These are phyloP conservation scores for Beauveria brongniartii DNA, from an alignment of 2,329 filamentous ascomycete species.

Conservation along the genomic window DNA sequence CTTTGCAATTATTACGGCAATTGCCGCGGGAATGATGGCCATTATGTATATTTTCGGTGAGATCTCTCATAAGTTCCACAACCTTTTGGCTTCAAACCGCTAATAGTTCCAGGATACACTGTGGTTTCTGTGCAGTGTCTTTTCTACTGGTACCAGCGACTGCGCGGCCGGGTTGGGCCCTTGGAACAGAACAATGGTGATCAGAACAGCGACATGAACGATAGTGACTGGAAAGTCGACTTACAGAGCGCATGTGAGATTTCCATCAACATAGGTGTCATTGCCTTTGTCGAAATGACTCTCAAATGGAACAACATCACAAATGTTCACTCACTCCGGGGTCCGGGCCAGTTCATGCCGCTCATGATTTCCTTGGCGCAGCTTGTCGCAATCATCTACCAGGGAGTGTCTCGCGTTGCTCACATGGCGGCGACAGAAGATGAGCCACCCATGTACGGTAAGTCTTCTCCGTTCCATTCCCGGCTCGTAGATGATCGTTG, in stretches of 20 bases:
- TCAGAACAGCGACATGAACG: not conserved
- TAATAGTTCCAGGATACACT: not conserved
- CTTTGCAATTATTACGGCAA: conserved; percentile 13
- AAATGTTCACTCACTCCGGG: conserved; percentile 14
- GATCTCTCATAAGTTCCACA: not conserved
- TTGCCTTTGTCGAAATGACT: conserved; percentile 19
- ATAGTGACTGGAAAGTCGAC: not conserved
- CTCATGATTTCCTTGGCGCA: conserved; percentile 19
- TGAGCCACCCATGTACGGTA: conserved; percentile 1
- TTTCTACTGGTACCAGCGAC: not conserved
- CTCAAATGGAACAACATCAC: conserved; percentile 19
- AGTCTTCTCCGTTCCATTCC: not conserved
- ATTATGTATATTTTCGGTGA: conserved; percentile 11
- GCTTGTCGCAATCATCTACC: conserved; percentile 16
- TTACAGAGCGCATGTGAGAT: conserved; percentile 11
- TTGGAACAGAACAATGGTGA: not conserved
- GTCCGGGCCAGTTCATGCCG: conserved; percentile 21
- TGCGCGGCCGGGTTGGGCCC: not conserved
- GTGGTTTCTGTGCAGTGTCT: not conserved
- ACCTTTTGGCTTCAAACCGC: no score
- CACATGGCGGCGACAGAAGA: not conserved
- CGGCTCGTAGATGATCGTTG: not conserved
- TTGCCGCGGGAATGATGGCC: conserved; percentile 10
- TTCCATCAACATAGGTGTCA: conserved; percentile 18
- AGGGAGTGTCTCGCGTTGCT: conserved; percentile 9